Evolutionary conservation across 2,329 filamentous ascomycete genomes (phyloP).

Genomic region (Claviceps maximensis): DNA sequence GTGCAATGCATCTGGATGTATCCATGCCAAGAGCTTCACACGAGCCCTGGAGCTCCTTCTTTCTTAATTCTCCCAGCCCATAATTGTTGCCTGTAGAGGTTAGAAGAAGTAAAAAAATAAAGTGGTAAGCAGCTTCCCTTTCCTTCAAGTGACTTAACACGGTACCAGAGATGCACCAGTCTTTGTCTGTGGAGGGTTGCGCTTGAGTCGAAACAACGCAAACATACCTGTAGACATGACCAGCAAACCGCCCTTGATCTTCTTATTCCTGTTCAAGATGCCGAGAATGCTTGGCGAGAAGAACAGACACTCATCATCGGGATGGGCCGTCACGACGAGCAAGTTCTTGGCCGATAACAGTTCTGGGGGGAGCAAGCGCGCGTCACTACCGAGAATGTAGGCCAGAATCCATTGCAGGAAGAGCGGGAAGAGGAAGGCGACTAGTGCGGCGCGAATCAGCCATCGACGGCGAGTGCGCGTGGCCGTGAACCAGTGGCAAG

Average conservation of each 20-base stretch:
- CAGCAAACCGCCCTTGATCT: conserved; percentile 13
- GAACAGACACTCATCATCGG: conserved; percentile 26
- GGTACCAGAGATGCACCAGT: background rate
- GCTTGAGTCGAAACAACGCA: background rate
- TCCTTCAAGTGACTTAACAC: background rate
- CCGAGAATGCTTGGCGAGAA: conserved; percentile 20
- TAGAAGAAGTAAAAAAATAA: background rate
- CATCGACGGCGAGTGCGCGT: conserved; percentile 10
- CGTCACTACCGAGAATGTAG: conserved; percentile 22
- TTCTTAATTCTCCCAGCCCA: conserved; percentile 17
- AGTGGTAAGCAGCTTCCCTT: background rate
- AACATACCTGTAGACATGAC: conserved; percentile 20
- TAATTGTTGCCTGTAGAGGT: conserved; percentile 16
- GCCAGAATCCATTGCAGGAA: conserved; percentile 22
- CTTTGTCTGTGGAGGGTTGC: too few species aligned
- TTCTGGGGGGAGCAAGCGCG: conserved; percentile 21
- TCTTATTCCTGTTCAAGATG: conserved; percentile 16
- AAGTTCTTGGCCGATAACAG: conserved; percentile 21
- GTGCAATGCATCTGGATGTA: conserved; percentile 15
- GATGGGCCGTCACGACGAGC: conserved; percentile 25
- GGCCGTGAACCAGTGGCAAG: conserved; percentile 9
- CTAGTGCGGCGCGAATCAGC: conserved; percentile 8
- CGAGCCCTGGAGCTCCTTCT: conserved; percentile 16
- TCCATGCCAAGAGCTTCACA: conserved; percentile 17
- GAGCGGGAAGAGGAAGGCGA: conserved; percentile 13